Conservation (phyloP, 768 basidiomycete genomes). For the Podaxis sp. region DNA sequence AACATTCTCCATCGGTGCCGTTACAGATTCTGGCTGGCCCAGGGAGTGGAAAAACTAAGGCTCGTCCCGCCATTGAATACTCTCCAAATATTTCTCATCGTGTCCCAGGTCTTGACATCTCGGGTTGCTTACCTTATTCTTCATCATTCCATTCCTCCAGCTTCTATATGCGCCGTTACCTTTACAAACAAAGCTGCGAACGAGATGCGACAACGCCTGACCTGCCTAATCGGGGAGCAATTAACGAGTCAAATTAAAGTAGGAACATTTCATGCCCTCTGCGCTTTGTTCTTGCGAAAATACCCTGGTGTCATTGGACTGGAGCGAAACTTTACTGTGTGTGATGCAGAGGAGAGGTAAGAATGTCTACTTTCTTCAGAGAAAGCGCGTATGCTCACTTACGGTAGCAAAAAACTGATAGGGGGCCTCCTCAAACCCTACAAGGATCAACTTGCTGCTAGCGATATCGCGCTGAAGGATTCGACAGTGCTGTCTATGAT, state of each 20-base stretch:
- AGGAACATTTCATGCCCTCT: conserved; percentile 82
- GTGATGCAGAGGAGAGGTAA: conserved; percentile 79
- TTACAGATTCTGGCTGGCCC: conserved; percentile 85
- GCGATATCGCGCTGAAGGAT: conserved; percentile 54
- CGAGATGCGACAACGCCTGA: conserved; percentile 77
- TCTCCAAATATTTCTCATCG: background rate
- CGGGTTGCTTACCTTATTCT: conserved; percentile 67
- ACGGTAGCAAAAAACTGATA: conserved; percentile 65
- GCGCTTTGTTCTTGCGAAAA: conserved; percentile 68
- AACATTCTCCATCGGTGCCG: conserved; percentile 57
- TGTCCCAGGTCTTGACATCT: conserved; percentile 56
- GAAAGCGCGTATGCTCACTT: conserved; percentile 5
- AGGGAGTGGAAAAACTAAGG: conserved; percentile 71
- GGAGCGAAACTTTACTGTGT: conserved; percentile 75
- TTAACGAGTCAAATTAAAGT: conserved; percentile 51
- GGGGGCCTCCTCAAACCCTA: conserved; percentile 55
- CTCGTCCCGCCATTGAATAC: conserved; percentile 7
- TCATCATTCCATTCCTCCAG: conserved; percentile 46
- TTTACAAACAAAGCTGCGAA: conserved; percentile 91
- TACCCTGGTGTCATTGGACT: conserved; percentile 58
- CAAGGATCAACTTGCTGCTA: conserved; percentile 42
- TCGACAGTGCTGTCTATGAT: conserved; percentile 56
- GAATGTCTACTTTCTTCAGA: conserved; percentile 14
- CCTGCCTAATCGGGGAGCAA: conserved; percentile 62
- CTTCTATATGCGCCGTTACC: conserved; percentile 73